Base-by-base conservation (phyloP, 2,329 filamentous ascomycete species). In the Stemphylium lycopersici region DNA sequence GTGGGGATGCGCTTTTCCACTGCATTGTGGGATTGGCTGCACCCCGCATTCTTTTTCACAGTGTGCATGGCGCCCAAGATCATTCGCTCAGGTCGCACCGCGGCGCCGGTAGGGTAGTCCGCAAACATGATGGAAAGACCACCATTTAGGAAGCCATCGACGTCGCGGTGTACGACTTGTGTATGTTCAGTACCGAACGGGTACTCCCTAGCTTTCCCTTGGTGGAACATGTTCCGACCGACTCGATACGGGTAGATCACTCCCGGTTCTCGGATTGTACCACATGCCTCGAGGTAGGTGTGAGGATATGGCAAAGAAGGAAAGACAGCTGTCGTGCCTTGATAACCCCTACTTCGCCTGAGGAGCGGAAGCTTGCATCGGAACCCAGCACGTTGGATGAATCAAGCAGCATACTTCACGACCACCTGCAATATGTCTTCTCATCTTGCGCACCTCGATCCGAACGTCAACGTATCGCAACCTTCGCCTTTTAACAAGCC, bases 11-110 rank as follows among this genome's bases (percentile, higher is more conserved):
- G 22, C 47, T 47, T 48, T 16, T 13, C 40, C 32, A 36, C 62
- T 59, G 42, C 38, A 55, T 65, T 38, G 48, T 58, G 42, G 41
- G 22, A 37, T 56, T 55, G 53, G 56, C 54, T 56, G 53, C 22
- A 48, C 59, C 53, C 62, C 60, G 53, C 63, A 66, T 48, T 60
- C 49, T 43, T 56, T 62, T 55, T 67, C 56, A 62, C 63, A 59
- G 43, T 38, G 31, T 55, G 66, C 67, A 59, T 59, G 41, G 69
- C 66, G 41, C 31, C 20, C 31, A 46, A n/a, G 26, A 49, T 38
- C 56, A 5, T 33, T 22, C 50, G 55, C 53, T 53, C 39, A 18
- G 37, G 43, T 48, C 52, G 54, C 43, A 44, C 38, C 3, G 4
- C 22, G 50, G 29, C 33, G 46, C 41, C 39, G 5, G 3, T 7